Base-by-base conservation (phyloP, 2,329 filamentous ascomycete genomes). In the Zelopaecilomyces penicillatus region DNA sequence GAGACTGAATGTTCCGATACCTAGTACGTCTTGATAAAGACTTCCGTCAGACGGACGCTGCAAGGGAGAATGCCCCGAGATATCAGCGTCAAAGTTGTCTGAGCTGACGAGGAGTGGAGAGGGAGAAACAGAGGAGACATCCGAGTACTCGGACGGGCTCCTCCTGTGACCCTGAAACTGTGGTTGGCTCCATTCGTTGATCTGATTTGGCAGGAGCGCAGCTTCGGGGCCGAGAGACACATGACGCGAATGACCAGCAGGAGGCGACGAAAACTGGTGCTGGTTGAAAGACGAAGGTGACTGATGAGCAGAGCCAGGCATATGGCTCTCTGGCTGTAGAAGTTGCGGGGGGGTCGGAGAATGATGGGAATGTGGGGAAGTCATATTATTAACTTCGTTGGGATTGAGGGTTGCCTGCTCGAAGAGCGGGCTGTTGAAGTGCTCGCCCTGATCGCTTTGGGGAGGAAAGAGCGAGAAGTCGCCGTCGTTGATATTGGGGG, bases 121-220 rank as follows among this genome's bases (percentile, higher is more conserved):
- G 27, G 83, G 85, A 26, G 86, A 82, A 11, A 83, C 86, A 12
- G 88, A 95, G 5, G 83, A 95, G 5, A 95, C 83, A 54, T 96
- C 91, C 3, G 89, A 95, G 57, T 84, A 88, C 55, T 96, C 91
- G n/a, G 90, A 96, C 1, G 87, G 86, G 33, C 80, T 82, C 57
- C 90, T 80, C 54, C 89, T 78, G 61, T 96, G 91, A n/a, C 78
- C 74, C 53, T 87, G 83, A 58, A 95, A 96, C 48, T 78, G 74
- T 10, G 70, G 65, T 45, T 72, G 70, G 36, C 54, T 70, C 76
- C 76, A 80, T 47, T 80, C 75, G 43, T 54, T 55, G 39, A 72
- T 53, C 51, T 78, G 75, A n/a, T 64, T 67, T 3, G 68, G 70
- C 29, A 77, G 62, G n/a, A 80, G 62, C 2, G 77, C 76, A 5